These are phyloP conservation scores for Fusarium redolens DNA, from an alignment of 2,329 filamentous ascomycete species.

Conservation along the genomic window DNA sequence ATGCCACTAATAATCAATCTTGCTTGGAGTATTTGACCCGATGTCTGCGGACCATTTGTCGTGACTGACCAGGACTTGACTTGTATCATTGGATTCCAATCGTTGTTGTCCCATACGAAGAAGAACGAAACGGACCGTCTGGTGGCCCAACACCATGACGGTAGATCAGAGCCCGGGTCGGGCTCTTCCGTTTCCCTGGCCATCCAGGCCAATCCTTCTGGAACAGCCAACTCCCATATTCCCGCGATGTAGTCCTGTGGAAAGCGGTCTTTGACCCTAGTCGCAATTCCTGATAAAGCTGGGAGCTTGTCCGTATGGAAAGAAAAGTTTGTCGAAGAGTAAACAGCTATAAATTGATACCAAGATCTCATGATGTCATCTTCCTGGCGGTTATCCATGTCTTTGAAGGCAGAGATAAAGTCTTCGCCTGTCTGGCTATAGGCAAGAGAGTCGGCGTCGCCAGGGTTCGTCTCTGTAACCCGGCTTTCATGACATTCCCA, in stretches of 20 bases:
- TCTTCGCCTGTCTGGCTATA: neutral
- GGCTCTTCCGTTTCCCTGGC: neutral
- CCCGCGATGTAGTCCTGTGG: constrained; percentile 1
- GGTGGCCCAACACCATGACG: constrained; percentile 2
- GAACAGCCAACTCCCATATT: neutral
- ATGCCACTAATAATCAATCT: neutral
- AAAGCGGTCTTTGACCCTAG: neutral
- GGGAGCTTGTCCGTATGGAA: neutral
- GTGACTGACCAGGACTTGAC: neutral
- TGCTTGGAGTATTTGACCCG: neutral
- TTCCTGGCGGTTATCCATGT: neutral
- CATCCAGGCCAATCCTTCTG: neutral
- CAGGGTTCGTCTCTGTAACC: neutral
- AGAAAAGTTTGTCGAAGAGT: neutral
- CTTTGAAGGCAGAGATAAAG: neutral
- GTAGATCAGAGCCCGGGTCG: neutral
- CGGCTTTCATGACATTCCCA: constrained; percentile 1
- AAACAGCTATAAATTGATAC: neutral
- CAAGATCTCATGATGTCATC: neutral
- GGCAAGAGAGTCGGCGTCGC: neutral
- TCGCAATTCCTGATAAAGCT: neutral
- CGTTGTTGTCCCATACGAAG: too few species aligned
- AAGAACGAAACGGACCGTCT: too few species aligned
- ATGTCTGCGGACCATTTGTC: neutral
- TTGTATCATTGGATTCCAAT: neutral